A percentile compares a stretch with the other conserved stretches of the same genome.
Conservation (phyloP, 2,329 filamentous ascomycete species). For the Arachnopeziza araneosa region DNA sequence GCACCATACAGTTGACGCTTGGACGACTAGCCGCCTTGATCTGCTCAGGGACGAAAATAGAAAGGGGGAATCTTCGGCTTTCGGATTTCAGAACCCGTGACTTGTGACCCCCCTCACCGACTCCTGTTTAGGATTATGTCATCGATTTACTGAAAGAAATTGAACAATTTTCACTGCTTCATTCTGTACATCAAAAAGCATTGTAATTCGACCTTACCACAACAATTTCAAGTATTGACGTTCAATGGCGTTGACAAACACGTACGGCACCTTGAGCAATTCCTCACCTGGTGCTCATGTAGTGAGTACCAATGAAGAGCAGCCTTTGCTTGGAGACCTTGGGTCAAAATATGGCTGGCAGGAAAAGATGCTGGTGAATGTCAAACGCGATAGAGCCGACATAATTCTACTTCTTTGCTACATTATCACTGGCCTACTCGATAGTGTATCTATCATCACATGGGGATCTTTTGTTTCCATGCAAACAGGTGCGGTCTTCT, state of each 20-base stretch:
- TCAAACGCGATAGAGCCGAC: conserved; percentile 60
- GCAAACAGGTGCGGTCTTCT: conserved; percentile 56
- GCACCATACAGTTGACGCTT: not conserved
- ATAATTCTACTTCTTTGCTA: conserved; percentile 67
- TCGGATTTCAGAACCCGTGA: not conserved
- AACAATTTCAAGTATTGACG: not conserved
- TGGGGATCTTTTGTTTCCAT: conserved; percentile 61
- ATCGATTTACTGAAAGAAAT: not conserved
- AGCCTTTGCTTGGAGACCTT: conserved; percentile 27
- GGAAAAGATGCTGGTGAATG: conserved; percentile 33
- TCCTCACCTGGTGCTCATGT: not conserved
- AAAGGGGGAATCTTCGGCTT: not conserved
- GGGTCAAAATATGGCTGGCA: conserved; percentile 9
- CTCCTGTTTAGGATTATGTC: not conserved
- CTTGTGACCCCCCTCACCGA: not conserved
- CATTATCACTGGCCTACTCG: conserved; percentile 69
- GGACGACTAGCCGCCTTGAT: not conserved
- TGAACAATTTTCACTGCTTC: not conserved
- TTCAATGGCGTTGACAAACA: conserved; percentile 25
- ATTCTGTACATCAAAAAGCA: not conserved
- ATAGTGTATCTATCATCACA: conserved; percentile 69
- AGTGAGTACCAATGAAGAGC: conserved; percentile 27
- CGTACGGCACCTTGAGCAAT: conserved; percentile 25
- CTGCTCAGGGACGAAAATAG: not conserved
- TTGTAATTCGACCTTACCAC: not conserved